These are phyloP conservation scores for Pseudofabraea citricarpa DNA, from an alignment of 2,329 filamentous ascomycete genomes.

Conservation along the genomic window DNA sequence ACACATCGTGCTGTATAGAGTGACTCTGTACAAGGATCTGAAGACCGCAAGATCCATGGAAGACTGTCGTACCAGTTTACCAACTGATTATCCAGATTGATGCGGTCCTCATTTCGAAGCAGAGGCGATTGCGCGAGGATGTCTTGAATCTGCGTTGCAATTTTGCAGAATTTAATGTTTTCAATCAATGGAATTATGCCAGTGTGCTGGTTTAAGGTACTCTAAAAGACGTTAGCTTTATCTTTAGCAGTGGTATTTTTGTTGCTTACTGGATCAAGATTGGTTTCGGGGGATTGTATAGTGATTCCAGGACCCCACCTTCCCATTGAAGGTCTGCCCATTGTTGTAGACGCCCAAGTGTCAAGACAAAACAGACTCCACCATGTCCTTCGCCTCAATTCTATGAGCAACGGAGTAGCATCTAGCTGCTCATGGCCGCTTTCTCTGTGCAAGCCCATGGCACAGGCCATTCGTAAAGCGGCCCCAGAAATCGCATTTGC, in stretches of 20 bases:
- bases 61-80: slow-evolving; percentile 69
- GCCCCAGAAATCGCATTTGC: slow-evolving; percentile 69
- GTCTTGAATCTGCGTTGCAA: slow-evolving; percentile 74
- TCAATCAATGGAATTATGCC: slow-evolving; percentile 68
- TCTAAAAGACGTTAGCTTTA: slow-evolving; percentile 12
- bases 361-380: slow-evolving; percentile 72
- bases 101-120: slow-evolving; percentile 61
- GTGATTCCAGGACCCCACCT: slow-evolving; percentile 65
- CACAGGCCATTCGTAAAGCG: slow-evolving; percentile 68
- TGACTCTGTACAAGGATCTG: slow-evolving; percentile 64
- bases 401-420: slow-evolving; percentile 37
- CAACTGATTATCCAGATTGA: slow-evolving; percentile 61
- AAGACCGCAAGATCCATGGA: slow-evolving; percentile 59
- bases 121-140: slow-evolving; percentile 65
- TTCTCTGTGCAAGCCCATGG: slow-evolving; percentile 67
- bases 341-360: slow-evolving; percentile 67
- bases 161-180: slow-evolving; percentile 75
- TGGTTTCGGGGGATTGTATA: slow-evolving; percentile 52
- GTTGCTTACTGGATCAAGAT: slow-evolving; percentile 21
- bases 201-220: slow-evolving; percentile 53
- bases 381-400: slow-evolving; percentile 65
- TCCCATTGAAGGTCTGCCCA: slow-evolving; percentile 66
- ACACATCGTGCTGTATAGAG: slow-evolving; percentile 66
- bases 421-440: slow-evolving; percentile 29
- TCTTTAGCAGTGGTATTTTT: not conserved